phyloP scores from a whole-genome alignment of 108 stramenopile genomes.

The Poteriospumella lacustris region DNA sequence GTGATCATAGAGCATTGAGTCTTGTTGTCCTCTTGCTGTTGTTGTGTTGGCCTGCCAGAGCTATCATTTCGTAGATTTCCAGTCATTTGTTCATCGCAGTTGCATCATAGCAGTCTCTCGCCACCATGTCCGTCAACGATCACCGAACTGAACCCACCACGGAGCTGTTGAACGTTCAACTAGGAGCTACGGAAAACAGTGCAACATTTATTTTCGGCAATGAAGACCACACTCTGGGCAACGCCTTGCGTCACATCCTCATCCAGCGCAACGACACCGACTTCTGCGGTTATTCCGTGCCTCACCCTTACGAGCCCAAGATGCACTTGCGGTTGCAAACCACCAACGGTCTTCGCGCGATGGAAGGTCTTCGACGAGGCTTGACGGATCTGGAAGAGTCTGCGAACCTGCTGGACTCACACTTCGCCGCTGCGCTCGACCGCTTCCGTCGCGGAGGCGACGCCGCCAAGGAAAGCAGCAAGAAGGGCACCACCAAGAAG shows the following conservation, averaged over 20 bases:
- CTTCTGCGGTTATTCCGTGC: slow-evolving; percentile 90
- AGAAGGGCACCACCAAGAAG: no score
- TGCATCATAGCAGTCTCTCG: not conserved
- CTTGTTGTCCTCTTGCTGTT: no score
- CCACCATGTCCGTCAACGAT: slow-evolving; percentile 10
- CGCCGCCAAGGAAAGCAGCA: no score
- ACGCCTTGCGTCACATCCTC: slow-evolving; percentile 78
- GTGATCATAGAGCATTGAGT: no score
- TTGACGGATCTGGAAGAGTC: slow-evolving; percentile 37
- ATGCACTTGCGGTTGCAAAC: slow-evolving; percentile 86
- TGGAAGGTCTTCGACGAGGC: slow-evolving; percentile 38
- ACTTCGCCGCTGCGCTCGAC: no score
- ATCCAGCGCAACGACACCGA: slow-evolving; percentile 65
- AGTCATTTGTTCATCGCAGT: no score
- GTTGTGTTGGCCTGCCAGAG: no score
- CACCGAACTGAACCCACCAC: slow-evolving; percentile 15
- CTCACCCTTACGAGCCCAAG: slow-evolving; percentile 87
- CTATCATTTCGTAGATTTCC: no score
- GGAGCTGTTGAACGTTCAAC: not conserved
- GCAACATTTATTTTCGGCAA: slow-evolving; percentile 73
- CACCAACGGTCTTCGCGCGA: slow-evolving; percentile 31
- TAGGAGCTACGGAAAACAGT: not conserved
- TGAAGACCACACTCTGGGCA: slow-evolving; percentile 93
- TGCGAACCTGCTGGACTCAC: slow-evolving; percentile 1
- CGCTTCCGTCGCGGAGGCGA: no score